Base-by-base conservation (phyloP, 2,329 filamentous ascomycete genomes). In the Dactylellina sp. region DNA sequence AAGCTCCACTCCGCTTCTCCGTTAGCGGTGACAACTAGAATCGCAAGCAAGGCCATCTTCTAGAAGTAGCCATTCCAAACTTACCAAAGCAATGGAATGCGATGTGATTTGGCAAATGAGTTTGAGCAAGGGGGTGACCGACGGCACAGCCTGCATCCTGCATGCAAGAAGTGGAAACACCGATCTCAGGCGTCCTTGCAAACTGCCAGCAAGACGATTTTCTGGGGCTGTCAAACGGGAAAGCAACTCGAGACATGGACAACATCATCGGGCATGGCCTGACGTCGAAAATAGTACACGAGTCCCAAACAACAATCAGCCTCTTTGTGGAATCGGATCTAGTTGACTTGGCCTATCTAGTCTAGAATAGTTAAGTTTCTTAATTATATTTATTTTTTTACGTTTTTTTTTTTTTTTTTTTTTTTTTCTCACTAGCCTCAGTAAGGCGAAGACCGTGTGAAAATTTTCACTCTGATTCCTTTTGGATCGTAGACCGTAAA, bases 41-140 rank as follows among this genome's bases (percentile, higher is more conserved):
- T 24, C 12, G 16, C n/a, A 37, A 57, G 53, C 39, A 20, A 20
- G 53, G 53, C 49, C 22, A 25, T 72, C 44, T 72, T 74, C 70
- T 74, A 74, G 70, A 74, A 74, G 55, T 49, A 74, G 55, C 70
- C 61, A 74, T 66, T n/a, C n/a, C n/a, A 37, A 56, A 55, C 53
- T 53, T 65, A 60, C 68, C 70, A 53, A 61, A 7, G 61, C 56
- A 14, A 42, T 56, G 70, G 70, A 62, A 66, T 74, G 61, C 55
- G 61, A 61, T 74, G 50, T 74, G 70, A 74, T 74, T 74, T 74
- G 70, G 70, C 70, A 61, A 66, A 22, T 52, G 20, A 7, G 44
- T 40, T 49, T 24, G 70, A 46, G 47, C 62, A 65, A 53, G 70
- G 49, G 57, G 53, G 28, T 40, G 44, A 16, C 42, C 55, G 66